Base-by-base conservation (phyloP, 805 yeast genomes). In the Candida bentonensis region DNA sequence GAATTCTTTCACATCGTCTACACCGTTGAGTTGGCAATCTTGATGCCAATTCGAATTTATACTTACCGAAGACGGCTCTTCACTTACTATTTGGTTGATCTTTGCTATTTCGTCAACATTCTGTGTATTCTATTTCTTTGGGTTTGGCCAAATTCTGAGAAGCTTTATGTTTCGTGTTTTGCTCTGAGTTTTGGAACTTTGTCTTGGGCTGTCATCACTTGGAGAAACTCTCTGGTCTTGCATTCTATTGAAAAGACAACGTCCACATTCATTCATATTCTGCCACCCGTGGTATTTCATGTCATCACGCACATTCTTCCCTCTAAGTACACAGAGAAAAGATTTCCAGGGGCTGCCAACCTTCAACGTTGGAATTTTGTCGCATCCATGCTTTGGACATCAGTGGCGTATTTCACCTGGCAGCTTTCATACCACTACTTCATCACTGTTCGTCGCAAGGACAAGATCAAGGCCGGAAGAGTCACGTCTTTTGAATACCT, bases 231-330 rank as follows among this genome's bases (percentile, higher is more conserved):
- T 4, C 68, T 89, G 45, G 97, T 89, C 5, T 68, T 89, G 41
- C 98, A 89, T 58, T 79, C 89, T 11, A 73, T 89, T 48, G 98
- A 89, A 51, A 89, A 89, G 61, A 85, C 88, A 15, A 92, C 97
- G 1, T 78, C 89, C 20, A 79, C 94, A 2, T 82, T 86, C 54
- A 89, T 89, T 50, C 98, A 89, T 58, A 69, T 92, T 13, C 72
- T 85, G 64, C 98, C 98, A 1, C 95, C 96, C 0, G 74, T 79
- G 20, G 80, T 88, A 2, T 72, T 87, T 74, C 87, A 84, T 64
- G 86, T 83, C 23, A 78, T 92, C 39, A 83, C 85, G 4, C 96
- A 87, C 65, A 81, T 80, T 51, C 56, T 84, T n/a, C 67, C 75
- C 1, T 63, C 69, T 1, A 76, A 67, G 17, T 70, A 65, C 48